A percentile compares a stretch with the other conserved stretches of the same genome.
Conservation (phyloP, 2,329 filamentous ascomycete genomes). For the Paecilomyces dactylethromorphus region DNA sequence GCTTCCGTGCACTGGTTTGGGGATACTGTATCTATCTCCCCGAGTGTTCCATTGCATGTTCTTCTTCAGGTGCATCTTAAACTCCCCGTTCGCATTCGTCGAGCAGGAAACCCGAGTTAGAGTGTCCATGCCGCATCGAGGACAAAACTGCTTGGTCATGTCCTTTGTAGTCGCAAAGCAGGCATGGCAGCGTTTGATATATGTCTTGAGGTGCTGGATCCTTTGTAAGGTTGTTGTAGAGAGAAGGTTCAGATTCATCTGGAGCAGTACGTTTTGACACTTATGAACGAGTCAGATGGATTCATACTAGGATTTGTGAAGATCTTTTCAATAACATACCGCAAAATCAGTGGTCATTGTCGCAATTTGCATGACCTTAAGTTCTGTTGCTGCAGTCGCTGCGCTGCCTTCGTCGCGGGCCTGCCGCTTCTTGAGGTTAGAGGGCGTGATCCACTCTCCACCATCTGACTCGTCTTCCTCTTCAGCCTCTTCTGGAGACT, state of each 20-base stretch:
- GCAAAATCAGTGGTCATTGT: constrained; percentile 92
- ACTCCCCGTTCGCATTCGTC: constrained; percentile 72
- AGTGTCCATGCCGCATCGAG: constrained; percentile 80
- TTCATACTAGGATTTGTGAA: not conserved
- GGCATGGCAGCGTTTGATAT: constrained; percentile 86
- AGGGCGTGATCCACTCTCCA: constrained; percentile 89
- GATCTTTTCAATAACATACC: constrained; percentile 48
- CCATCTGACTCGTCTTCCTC: constrained; percentile 25
- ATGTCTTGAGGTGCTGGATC: constrained; percentile 79
- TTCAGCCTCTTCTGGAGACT: constrained; percentile 16
- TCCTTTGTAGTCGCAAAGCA: constrained; percentile 83
- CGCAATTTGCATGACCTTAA: constrained; percentile 72
- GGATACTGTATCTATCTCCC: constrained; percentile 86
- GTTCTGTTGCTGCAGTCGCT: constrained; percentile 45
- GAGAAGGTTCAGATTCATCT: constrained; percentile 88
- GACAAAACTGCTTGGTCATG: constrained; percentile 86
- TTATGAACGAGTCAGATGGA: constrained; percentile 4
- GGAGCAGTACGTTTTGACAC: constrained; percentile 80
- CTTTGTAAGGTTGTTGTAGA: constrained; percentile 66
- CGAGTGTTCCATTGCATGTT: constrained; percentile 96
- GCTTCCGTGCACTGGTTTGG: constrained; percentile 77
- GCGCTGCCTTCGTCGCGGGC: constrained; percentile 54
- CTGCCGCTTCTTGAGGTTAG: constrained; percentile 82
- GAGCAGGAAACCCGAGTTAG: constrained; percentile 80
- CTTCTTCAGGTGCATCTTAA: constrained; percentile 80